Evolutionary conservation across 2,329 filamentous ascomycete genomes (phyloP).

Genomic region (Ophiostoma novo-ulmi): DNA sequence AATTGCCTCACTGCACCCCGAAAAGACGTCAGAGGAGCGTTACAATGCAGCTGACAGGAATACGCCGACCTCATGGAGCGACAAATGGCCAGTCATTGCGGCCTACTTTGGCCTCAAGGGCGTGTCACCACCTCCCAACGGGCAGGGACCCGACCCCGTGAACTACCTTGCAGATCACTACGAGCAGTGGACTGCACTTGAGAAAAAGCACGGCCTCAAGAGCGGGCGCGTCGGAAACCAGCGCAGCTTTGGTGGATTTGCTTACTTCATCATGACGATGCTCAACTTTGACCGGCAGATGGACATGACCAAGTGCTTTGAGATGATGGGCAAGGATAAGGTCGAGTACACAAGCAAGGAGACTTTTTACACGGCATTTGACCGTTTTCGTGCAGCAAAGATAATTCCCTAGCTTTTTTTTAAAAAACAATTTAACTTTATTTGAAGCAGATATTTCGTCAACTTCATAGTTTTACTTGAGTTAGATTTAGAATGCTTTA

Average conservation of each 20-base stretch:
- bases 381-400: not conserved
- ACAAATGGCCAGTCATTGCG: conserved; percentile 44
- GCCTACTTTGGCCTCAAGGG: conserved; percentile 44
- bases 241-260: conserved; percentile 32
- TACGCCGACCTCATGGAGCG: conserved; percentile 37
- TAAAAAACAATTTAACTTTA: too few relatives aligned
- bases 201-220: conserved; percentile 34
- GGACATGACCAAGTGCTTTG: conserved; percentile 31
- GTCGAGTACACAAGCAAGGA: conserved; percentile 25
- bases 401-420: not conserved
- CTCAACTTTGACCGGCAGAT: conserved; percentile 36
- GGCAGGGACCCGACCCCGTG: conserved; percentile 33
- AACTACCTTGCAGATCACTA: conserved; percentile 34
- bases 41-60: conserved; percentile 42
- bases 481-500: too few relatives aligned
- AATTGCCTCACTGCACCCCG: conserved; percentile 32
- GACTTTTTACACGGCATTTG: not conserved
- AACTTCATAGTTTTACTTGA: too few relatives aligned
- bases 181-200: conserved; percentile 33
- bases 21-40: conserved; percentile 30
- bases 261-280: conserved; percentile 35
- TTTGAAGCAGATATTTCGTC: too few relatives aligned
- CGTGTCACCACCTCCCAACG: conserved; percentile 32
- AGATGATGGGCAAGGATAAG: conserved; percentile 32
- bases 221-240: conserved; percentile 34